Base-by-base conservation (phyloP, 2,329 filamentous ascomycete species). In the Paraphaeosphaeria sporulosa region DNA sequence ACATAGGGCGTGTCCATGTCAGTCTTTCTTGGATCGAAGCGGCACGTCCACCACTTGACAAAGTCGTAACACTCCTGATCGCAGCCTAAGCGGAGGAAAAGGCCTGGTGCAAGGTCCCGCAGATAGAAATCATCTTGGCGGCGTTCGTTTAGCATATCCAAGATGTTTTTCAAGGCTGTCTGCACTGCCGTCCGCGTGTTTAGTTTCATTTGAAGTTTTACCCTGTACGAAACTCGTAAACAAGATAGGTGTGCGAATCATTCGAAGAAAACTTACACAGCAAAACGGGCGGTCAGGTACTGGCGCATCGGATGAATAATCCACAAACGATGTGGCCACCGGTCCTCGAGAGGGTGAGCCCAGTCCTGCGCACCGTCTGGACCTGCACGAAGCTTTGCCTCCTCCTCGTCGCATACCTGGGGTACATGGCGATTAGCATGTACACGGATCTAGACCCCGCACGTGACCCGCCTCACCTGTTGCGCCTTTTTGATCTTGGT, bases 31-130 rank as follows among this genome's bases (percentile, higher is more conserved):
- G 68, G 50, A n/a, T 61, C 36, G 5, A 60, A 71, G 4, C 38
- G 38, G 0, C 62, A 63, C 0, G 68, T 73, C 74, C 75, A 84
- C 82, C 80, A 84, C 69, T 82, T 84, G 65, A 78, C 49, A 40
- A 82, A 81, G 56, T 82, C 79, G 61, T 83, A 84, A 64, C 77
- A 80, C n/a, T 83, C 82, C 65, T 86, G 83, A 58, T 86, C 84
- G 44, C 68, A 73, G 21, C 78, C 77, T 7, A 86, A 74, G 2
- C 83, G 79, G 15, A 87, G 66, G 57, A 81, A 76, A 10, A 83
- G 44, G 0, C 67, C 62, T 0, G 85, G 83, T 0, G 83, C 59
- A 0, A 81, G 21, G 19, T 78, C 46, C 0, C 83, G 76, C 3
- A 84, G 19, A 0, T 79, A 79, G 74, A 40, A n/a, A 17, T 40